A percentile compares a stretch with the other conserved stretches of the same genome.
Evolutionary conservation across 805 yeast genomes (phyloP).

Genomic region (Metschnikowia cubensis): DNA sequence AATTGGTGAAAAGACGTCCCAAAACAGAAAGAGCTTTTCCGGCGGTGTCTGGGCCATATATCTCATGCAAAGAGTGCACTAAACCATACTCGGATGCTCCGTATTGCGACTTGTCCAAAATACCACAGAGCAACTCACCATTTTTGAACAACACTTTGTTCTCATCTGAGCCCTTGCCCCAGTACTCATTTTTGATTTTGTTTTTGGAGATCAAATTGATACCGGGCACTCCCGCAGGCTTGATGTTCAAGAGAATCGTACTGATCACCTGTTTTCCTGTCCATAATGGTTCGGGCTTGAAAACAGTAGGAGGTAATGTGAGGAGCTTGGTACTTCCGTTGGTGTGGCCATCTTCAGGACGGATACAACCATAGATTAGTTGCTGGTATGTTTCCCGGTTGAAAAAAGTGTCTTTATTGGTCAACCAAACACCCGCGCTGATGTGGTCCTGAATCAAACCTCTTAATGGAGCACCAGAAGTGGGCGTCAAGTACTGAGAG

Average conservation of each 20-base stretch:
- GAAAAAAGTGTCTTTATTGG: conserved; percentile 87
- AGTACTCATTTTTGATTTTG: conserved; percentile 89
- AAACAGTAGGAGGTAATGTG: conserved; percentile 85
- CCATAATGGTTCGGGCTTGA: conserved; percentile 90
- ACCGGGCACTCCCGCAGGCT: conserved; percentile 87
- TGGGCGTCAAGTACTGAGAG: conserved; percentile 95
- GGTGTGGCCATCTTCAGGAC: conserved; percentile 97
- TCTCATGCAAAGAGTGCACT: conserved; percentile 93
- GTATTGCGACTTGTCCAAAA: conserved; percentile 94
- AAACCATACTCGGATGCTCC: conserved; percentile 98
- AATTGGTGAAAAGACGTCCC: conserved; percentile 92
- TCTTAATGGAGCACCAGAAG: conserved; percentile 97
- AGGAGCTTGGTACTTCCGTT: conserved; percentile 56
- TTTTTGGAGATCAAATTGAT: conserved; percentile 77
- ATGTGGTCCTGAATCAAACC: conserved; percentile 99
- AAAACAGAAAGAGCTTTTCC: conserved; percentile 88
- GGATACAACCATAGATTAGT: conserved; percentile 84
- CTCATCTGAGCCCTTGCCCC: conserved; percentile 85
- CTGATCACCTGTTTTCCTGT: conserved; percentile 97
- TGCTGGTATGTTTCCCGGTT: conserved; percentile 91
- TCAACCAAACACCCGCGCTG: conserved; percentile 98
- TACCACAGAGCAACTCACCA: conserved; percentile 89
- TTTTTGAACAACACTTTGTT: conserved; percentile 79
- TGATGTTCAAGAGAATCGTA: conserved; percentile 84
- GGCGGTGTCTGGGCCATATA: conserved; percentile 87